Conservation (phyloP, 108 stramenopile genomes). For the Pseudonitzschia delicatissima region DNA sequence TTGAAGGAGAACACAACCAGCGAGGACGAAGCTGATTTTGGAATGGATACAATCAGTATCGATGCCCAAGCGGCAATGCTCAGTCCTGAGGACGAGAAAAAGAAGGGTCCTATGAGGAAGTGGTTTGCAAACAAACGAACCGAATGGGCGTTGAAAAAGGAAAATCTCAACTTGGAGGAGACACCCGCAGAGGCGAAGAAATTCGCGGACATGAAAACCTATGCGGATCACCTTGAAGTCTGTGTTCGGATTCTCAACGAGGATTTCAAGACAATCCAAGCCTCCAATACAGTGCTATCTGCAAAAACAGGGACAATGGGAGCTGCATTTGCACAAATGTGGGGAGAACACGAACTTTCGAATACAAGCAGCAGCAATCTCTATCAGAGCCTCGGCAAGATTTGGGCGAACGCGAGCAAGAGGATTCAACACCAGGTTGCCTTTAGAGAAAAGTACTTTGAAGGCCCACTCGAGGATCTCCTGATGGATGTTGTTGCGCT, state of each 20-base stretch:
- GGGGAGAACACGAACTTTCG: constrained; percentile 40
- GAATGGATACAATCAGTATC: constrained; percentile 1
- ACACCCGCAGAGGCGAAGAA: constrained; percentile 35
- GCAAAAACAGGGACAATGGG: constrained; percentile 29
- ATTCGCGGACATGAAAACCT: constrained; percentile 29
- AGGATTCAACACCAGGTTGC: constrained; percentile 5
- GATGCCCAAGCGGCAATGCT: constrained; percentile 11
- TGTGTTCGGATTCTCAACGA: constrained; percentile 29
- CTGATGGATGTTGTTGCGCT: constrained; percentile 31
- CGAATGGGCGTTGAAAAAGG: constrained; percentile 22
- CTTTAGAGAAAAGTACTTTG: constrained; percentile 14
- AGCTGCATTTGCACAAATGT: constrained; percentile 33
- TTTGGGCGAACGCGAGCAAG: constrained; percentile 24
- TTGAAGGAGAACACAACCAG: constrained; percentile 16
- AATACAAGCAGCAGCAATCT: constrained; percentile 33
- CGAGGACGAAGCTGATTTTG: constrained; percentile 8
- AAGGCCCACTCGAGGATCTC: constrained; percentile 30
- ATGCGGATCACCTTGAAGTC: constrained; percentile 28
- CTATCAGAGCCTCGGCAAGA: constrained; percentile 32
- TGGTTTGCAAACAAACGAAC: constrained; percentile 22
- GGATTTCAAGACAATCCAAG: constrained; percentile 14
- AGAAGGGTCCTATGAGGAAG: constrained; percentile 20
- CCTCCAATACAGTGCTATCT: neutral
- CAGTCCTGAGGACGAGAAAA: constrained; percentile 5
- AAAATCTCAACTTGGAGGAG: constrained; percentile 23